phyloP scores from a whole-genome alignment of 768 basidiomycete genomes.

The Suillus paluster region DNA sequence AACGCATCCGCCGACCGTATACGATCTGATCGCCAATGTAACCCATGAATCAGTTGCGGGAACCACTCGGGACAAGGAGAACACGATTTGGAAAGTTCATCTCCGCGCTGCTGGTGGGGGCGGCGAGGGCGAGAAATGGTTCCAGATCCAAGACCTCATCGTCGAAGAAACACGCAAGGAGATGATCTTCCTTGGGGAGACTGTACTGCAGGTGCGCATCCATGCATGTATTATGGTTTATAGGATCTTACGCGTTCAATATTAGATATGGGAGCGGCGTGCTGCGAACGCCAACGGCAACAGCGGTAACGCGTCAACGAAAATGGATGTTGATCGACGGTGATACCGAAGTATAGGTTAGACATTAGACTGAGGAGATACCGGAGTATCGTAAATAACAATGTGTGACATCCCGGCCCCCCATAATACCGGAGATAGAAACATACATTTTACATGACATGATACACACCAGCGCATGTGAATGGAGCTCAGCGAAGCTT shows the following conservation, averaged over 20 bases:
- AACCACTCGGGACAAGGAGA: constrained; percentile 92
- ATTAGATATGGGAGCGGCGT: constrained; percentile 69
- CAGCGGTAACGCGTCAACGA: constrained; percentile 21
- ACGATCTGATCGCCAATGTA: constrained; percentile 96
- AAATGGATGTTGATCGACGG: constrained; percentile 39
- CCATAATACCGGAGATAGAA: constrained; percentile 6
- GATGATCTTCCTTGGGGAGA: constrained; percentile 97
- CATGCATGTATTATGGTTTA: constrained; percentile 8
- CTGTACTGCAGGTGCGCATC: constrained; percentile 86
- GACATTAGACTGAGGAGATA: constrained; percentile 29
- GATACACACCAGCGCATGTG: constrained; percentile 7
- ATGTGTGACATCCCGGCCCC: neutral
- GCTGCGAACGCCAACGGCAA: constrained; percentile 18
- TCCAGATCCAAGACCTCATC: constrained; percentile 94
- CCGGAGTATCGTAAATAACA: constrained; percentile 21
- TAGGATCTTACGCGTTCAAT: constrained; percentile 16
- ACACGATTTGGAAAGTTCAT: constrained; percentile 92
- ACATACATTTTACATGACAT: constrained; percentile 8
- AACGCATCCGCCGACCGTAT: constrained; percentile 65
- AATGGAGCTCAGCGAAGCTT: constrained; percentile 8
- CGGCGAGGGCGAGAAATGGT: constrained; percentile 91
- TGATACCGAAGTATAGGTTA: constrained; percentile 12
- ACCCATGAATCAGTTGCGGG: constrained; percentile 94
- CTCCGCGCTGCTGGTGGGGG: constrained; percentile 75
- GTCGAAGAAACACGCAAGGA: constrained; percentile 96